A percentile compares a stretch with the other conserved stretches of the same genome.
Conservation (phyloP, 2,329 filamentous ascomycete genomes). For the Fusarium papillatum region DNA sequence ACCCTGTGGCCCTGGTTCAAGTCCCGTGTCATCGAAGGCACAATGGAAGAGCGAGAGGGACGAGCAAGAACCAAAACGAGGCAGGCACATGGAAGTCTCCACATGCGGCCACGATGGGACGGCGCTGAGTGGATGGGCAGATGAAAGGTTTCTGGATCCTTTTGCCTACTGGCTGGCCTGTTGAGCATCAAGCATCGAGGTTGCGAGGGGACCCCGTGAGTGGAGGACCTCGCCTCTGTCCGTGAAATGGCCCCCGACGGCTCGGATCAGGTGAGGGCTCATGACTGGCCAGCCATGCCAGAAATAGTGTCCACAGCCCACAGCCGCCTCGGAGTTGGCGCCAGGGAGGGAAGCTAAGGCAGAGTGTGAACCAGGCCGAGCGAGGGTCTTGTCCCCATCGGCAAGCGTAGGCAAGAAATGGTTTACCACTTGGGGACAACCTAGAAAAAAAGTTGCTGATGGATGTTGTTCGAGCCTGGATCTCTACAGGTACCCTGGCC, state of each 20-base stretch:
- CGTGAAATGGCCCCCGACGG: constrained; percentile 35
- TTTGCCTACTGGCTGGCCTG: not conserved
- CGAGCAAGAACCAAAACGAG: constrained; percentile 7
- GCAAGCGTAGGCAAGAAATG: constrained; percentile 24
- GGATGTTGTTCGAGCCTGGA: not conserved
- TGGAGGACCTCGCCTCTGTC: constrained; percentile 39
- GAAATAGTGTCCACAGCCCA: constrained; percentile 47
- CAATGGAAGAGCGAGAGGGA: not conserved
- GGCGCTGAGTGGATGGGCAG: not conserved
- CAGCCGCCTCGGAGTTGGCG: constrained; percentile 39
- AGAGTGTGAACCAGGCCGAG: constrained; percentile 15
- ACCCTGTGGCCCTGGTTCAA: constrained; percentile 8
- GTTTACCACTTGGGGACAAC: not conserved
- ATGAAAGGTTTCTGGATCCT: constrained; percentile 7
- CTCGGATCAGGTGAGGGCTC: constrained; percentile 38
- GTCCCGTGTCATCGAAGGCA: constrained; percentile 11
- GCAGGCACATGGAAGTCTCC: constrained; percentile 9
- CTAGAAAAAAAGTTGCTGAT: constrained; percentile 2
- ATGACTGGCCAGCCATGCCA: constrained; percentile 36
- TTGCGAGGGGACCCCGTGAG: constrained; percentile 19
- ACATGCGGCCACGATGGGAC: constrained; percentile 1
- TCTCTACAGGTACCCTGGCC: not conserved
- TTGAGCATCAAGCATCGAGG: not conserved
- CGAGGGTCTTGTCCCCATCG: constrained; percentile 17
- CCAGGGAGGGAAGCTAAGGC: constrained; percentile 34